Evolutionary conservation across 495 filamentous ascomycete species (phyloP).

Genomic region (Bacidia gigantensis): DNA sequence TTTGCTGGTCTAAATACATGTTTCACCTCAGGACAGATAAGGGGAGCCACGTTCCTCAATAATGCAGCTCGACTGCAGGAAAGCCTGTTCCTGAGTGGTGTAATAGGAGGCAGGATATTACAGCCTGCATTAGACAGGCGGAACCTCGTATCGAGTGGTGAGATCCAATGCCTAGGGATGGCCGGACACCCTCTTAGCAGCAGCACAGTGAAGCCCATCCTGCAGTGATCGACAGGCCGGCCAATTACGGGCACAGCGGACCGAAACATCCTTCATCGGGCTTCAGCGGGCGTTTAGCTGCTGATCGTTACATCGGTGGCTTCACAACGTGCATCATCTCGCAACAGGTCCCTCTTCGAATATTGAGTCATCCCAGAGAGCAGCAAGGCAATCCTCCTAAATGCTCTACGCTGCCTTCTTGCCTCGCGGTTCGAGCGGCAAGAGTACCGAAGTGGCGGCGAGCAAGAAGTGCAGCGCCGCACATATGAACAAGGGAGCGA

Average conservation of each 20-base stretch:
- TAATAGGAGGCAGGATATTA: not conserved
- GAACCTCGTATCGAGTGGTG: not conserved
- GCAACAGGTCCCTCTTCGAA: no score
- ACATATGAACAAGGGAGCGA: constrained; percentile 28
- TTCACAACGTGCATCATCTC: no score
- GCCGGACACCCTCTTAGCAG: not conserved
- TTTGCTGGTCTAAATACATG: not conserved
- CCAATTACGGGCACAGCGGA: no score
- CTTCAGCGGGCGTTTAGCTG: no score
- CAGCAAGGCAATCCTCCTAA: no score
- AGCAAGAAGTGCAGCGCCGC: constrained; percentile 24
- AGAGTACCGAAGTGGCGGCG: constrained; percentile 24
- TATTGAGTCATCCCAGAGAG: no score
- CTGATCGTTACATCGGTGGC: no score
- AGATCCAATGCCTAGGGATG: not conserved
- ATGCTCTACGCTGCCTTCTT: no score
- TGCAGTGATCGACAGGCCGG: not conserved
- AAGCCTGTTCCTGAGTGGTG: not conserved
- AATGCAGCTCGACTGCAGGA: not conserved
- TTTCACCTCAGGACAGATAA: not conserved
- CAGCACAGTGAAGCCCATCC: not conserved
- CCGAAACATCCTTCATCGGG: not conserved
- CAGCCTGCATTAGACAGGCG: not conserved
- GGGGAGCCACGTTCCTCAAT: not conserved
- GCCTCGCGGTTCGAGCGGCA: constrained; percentile 25